A percentile compares a stretch with the other conserved stretches of the same genome.
Evolutionary conservation across 495 filamentous ascomycete species (phyloP).

Genomic region (Penicillium ochrochloron): DNA sequence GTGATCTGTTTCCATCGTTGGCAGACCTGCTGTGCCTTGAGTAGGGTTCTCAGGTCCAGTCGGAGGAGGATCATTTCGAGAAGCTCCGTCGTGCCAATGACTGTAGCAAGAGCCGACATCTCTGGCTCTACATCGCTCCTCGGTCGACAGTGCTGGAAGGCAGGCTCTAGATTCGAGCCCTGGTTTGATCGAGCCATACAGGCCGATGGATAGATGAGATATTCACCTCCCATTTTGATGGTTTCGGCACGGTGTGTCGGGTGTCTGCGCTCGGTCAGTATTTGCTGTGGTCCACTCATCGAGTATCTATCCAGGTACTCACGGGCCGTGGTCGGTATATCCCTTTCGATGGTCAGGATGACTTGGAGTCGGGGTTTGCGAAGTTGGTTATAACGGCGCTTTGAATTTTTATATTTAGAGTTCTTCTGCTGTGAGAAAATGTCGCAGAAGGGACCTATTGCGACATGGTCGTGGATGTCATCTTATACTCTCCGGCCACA

Average conservation of each 20-base stretch:
- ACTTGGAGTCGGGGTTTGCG: neutral
- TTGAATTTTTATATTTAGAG: no score
- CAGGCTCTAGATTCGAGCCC: neutral
- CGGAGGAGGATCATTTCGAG: neutral
- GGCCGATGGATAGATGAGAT: neutral
- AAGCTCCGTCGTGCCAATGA: neutral
- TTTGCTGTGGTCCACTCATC: neutral
- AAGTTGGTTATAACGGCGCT: neutral
- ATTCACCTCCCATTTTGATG: neutral
- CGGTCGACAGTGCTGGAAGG: neutral
- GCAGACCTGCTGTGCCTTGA: constrained; percentile 6
- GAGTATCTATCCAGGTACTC: neutral
- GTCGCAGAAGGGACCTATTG: no score
- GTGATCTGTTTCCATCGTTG: constrained; percentile 6
- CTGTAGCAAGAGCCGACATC: neutral
- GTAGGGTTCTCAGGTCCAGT: neutral
- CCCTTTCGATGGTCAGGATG: neutral
- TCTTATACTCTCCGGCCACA: constrained; percentile 11
- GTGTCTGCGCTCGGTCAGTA: neutral
- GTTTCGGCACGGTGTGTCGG: neutral
- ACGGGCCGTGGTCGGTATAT: neutral
- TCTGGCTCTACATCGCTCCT: neutral
- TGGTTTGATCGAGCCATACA: neutral
- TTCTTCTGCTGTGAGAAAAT: no score
- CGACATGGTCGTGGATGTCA: neutral